These are phyloP conservation scores for Lipomyces sp. DNA, from an alignment of 805 yeast genomes.

Conservation along the genomic window DNA sequence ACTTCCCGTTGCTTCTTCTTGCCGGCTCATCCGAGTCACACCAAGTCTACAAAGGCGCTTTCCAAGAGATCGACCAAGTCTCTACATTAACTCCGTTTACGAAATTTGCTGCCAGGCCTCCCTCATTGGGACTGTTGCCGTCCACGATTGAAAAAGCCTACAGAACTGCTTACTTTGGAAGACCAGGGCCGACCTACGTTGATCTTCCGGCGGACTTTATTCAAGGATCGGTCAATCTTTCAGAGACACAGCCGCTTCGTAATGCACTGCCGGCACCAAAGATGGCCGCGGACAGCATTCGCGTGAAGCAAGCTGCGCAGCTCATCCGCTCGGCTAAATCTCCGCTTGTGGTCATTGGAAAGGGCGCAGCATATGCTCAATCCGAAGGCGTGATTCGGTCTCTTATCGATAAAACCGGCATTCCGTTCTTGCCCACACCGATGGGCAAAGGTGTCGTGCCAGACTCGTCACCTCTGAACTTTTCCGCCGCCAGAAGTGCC, in stretches of 20 bases:
- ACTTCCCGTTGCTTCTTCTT: conserved; percentile 62
- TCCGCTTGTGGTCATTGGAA: conserved; percentile 62
- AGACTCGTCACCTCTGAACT: conserved; percentile 48
- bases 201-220: conserved; percentile 65
- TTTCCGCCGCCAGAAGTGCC: conserved; percentile 62
- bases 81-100: conserved; percentile 47
- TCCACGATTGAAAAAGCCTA: conserved; percentile 47
- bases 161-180: conserved; percentile 46
- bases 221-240: conserved; percentile 34
- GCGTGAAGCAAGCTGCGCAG: conserved; percentile 40
- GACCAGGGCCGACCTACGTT: conserved; percentile 60
- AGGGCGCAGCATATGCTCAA: conserved; percentile 55
- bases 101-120: conserved; percentile 51
- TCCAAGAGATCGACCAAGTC: conserved; percentile 69
- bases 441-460: conserved; percentile 73
- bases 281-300: conserved; percentile 39
- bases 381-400: conserved; percentile 43
- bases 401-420: conserved; percentile 44
- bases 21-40: conserved; percentile 58
- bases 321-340: conserved; percentile 40
- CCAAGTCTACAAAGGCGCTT: conserved; percentile 57
- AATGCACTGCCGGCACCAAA: conserved; percentile 37
- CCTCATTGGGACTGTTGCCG: conserved; percentile 40
- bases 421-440: conserved; percentile 69
- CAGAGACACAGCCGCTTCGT: conserved; percentile 4